Base-by-base conservation (phyloP, 441 rosid species). In the Eutrema salsugineum region DNA sequence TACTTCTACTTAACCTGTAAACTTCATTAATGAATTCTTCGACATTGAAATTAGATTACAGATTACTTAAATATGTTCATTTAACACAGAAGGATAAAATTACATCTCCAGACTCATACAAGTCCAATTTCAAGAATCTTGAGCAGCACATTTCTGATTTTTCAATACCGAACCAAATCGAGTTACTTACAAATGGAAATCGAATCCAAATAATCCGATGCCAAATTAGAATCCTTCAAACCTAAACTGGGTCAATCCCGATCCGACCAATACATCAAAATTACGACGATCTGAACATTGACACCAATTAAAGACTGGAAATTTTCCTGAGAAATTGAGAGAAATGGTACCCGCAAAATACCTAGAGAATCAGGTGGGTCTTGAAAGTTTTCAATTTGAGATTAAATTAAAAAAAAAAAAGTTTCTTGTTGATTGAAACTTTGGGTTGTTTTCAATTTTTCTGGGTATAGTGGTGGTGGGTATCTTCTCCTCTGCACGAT, bases 301-400 rank as follows among this genome's bases (percentile, higher is more conserved):
- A 53, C 36, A 47, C 59, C 11, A 8, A 66, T 49, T 47, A 2
- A 38, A 63, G 24, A 39, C 0, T 30, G 20, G 7, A 40, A 17
- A 39, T 70, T 70, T 43, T 8, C 24, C 2, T 24, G 3, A 16
- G 28, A 35, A 57, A 8, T 46, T 57, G 63, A 51, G 59, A 46
- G 14, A 35, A 51, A 54, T 11, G 74, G 59, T 75, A 75, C 79
- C 70, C 6, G 44, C 42, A 50, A 65, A 56, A 72, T 36, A 33
- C 51, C 35, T 55, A 38, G 43, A 60, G 62, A 67, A 67, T 50
- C 62, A 42, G 44, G 43, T 30, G 63, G 56, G 56, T 43, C 42
- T 63, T 20, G 32, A 35, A 11, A 58, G 5, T 12, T 20, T 56
- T 40, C 35, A 28, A 49, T 4, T 51, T 50, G 47, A 63, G 16